Percentiles rank a stretch among this genome's conserved stretches.
phyloP scores from a whole-genome alignment of 2,329 filamentous ascomycete genomes.

The Calonectria hongkongensis region DNA sequence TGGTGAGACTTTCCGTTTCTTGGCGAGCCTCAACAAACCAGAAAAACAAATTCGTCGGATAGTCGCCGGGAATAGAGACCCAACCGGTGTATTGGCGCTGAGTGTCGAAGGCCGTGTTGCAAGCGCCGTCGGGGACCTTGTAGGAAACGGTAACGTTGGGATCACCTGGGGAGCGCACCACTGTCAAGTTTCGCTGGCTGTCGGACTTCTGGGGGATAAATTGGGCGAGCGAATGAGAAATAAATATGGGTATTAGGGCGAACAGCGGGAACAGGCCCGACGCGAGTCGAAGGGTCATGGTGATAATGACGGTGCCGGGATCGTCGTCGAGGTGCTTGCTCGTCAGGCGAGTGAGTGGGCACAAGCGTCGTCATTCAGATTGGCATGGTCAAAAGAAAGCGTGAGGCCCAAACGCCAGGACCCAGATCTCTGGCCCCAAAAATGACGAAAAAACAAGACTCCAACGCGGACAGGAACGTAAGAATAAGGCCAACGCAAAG shows the following conservation, averaged over 20 bases:
- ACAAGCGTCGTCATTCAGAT: constrained; percentile 51
- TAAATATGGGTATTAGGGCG: constrained; percentile 45
- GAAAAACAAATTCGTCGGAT: constrained; percentile 71
- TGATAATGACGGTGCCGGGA: constrained; percentile 30
- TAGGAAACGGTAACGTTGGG: constrained; percentile 80
- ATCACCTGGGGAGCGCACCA: constrained; percentile 77
- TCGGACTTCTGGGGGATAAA: constrained; percentile 54
- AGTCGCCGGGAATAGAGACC: constrained; percentile 76
- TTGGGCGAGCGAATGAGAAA: constrained; percentile 55
- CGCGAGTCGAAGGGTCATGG: constrained; percentile 38
- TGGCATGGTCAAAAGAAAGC: constrained; percentile 21
- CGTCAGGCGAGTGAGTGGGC: constrained; percentile 42
- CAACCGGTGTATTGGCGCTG: constrained; percentile 84
- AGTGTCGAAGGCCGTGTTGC: constrained; percentile 77
- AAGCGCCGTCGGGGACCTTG: constrained; percentile 77
- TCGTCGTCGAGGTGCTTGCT: constrained; percentile 1
- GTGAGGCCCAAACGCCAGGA: background rate
- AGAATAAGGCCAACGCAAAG: constrained; percentile 21
- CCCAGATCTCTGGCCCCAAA: constrained; percentile 3
- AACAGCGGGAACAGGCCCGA: constrained; percentile 40
- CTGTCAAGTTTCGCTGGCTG: constrained; percentile 67
- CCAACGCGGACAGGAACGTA: constrained; percentile 28
- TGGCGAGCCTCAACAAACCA: constrained; percentile 70
- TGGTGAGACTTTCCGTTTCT: constrained; percentile 66
- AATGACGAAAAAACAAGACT: background rate